Evolutionary conservation across 495 filamentous ascomycete genomes (phyloP), one percentile per base, ranked within the genome.

Genomic region (Hypoxylon trugodes): DNA sequence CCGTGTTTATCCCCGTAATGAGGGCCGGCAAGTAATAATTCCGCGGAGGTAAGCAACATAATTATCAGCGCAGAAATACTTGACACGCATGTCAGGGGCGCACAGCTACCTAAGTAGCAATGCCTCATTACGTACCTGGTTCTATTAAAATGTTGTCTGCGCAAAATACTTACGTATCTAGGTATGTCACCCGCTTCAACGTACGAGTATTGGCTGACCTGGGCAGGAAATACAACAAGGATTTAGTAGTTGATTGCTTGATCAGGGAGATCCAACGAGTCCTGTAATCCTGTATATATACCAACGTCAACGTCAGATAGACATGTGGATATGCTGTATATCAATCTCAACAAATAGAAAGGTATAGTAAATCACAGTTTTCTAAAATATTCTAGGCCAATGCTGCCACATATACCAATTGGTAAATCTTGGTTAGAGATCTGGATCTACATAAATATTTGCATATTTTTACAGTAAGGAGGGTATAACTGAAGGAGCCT

Each of bases 351-450:
- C 45, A 48, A 33, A 48, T 21, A 7, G 19, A 33, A 18, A 15
- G 45, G 30, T 48, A 33, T 16, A 48, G 28, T 21, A 16, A 33
- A 32, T 19, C 10, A 5, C 6, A 35, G 16, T 9, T 48, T 33
- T 48, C 16, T 33, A 26, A 26, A 15, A 24, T 28, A 45, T 28
- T 22, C 32, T 26, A 38, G 8, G 32, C 41, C 41, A 26, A 45
- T 46, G 25, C 43, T 47, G 13, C 25, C 13, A 46, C 24, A 46
- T 4, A 45, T 45, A 45, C 26, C 9, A 21, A 26, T 22, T 21
- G 22, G 12, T 25, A 18, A 60, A 61, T 66, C 63, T 61, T 66
- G 63, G 63, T 61, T 57, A 28, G 22, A 56, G 63, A 66, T 66
- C 57, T 66, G 28, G 63, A 58, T 56, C 63, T 61, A 35, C 63